Percentiles rank a stretch among this genome's conserved stretches.
These are phyloP conservation scores for Fraxinus pennsylvanica DNA, from an alignment of 257 asterid species.

Conservation along the genomic window DNA sequence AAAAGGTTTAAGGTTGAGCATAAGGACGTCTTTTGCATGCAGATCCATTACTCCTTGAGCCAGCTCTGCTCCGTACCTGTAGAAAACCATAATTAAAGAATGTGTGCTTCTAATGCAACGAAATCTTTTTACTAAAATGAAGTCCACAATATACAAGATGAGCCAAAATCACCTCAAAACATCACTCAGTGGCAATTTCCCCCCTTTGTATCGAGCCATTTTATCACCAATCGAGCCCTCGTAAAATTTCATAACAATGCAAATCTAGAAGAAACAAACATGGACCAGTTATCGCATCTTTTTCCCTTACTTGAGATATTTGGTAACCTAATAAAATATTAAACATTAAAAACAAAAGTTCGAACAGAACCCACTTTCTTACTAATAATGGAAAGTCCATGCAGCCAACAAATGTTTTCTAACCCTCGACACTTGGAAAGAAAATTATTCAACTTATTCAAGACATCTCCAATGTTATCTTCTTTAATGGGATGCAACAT, in stretches of 20 bases:
- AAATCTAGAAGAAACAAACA: conserved; percentile 42
- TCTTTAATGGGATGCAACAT: conserved; percentile 52
- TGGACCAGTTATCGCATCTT: neutral
- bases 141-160: neutral
- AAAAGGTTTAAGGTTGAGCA: conserved; percentile 64
- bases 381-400: conserved; percentile 52
- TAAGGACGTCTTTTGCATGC: conserved; percentile 51
- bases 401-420: conserved; percentile 65
- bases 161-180: conserved; percentile 47
- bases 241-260: conserved; percentile 55
- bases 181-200: conserved; percentile 57
- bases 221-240: conserved; percentile 65
- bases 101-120: conserved; percentile 19
- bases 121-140: neutral
- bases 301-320: neutral
- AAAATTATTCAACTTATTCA: conserved; percentile 45
- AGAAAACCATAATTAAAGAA: neutral
- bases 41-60: conserved; percentile 54
- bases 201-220: conserved; percentile 50
- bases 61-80: conserved; percentile 58
- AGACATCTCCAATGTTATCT: conserved; percentile 37
- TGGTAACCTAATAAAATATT: neutral
- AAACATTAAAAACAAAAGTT: conserved; percentile 8
- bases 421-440: conserved; percentile 36
- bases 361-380: conserved; percentile 34